Base-by-base conservation (phyloP, 2,329 filamentous ascomycete species). In the Dactylellina drechsleri region DNA sequence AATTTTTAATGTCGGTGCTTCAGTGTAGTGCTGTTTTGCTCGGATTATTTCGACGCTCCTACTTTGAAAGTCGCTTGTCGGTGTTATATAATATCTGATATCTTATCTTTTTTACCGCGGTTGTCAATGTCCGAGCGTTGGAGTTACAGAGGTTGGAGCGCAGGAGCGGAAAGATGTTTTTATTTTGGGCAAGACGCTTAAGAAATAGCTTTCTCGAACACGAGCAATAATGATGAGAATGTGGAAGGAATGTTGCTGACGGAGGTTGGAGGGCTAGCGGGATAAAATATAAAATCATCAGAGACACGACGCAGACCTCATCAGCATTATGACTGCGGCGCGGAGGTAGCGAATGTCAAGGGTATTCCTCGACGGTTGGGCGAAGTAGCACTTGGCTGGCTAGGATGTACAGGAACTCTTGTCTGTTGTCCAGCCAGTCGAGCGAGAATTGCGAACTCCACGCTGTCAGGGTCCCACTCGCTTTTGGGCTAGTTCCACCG, bases 281-380 rank as follows among this genome's bases (percentile, higher is more conserved):
- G 52, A 66, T 61, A 62, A 60, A 58, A 66, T 61, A 66, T 66
- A 66, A 73, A 66, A 15, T 47, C 31, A 36, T 36, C 31, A 36
- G 60, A 64, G 53, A 59, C 59, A 72, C 49, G 59, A 40, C 28
- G 66, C 60, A 54, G 53, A 54, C 52, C 53, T 60, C 60, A 66
- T 73, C 65, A 68, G 62, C 68, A 61, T 62, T 60, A 61, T 52
- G 60, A 62, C 70, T 74, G 70, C 70, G 70, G 70, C 70, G 67
- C 60, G 70, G 70, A 66, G 56, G 62, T 67, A 74, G 70, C 70
- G 70, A 74, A 49, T 26, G 47, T 62, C 70, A 66, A 74, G 70
- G 70, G 62, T 74, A 57, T 40, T 52, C 70, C 70, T 67, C 70
- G 62, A 67, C 50, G 57, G 61, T 56, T 62, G 53, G 70, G 70